Conservation (phyloP, 2,329 filamentous ascomycete genomes). For the Chalaropsis thielavioides region DNA sequence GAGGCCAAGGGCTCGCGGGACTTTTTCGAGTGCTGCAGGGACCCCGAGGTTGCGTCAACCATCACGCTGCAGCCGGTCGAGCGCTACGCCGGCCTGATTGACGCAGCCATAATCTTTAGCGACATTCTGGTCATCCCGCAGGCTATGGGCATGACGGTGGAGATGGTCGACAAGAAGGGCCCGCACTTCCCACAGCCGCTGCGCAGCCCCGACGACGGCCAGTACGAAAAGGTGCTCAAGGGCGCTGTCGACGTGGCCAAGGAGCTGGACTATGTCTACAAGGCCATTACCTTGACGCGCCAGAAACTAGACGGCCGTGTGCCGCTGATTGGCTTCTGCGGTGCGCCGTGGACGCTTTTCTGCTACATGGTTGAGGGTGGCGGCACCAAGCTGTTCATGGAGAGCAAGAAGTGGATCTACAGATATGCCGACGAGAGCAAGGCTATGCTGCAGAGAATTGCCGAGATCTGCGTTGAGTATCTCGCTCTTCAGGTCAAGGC, state of each 20-base stretch:
- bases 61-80: conserved; percentile 91
- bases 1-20: conserved; percentile 79
- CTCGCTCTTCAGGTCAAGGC: conserved; percentile 83
- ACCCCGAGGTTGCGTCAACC: conserved; percentile 81
- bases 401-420: conserved; percentile 95
- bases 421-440: conserved; percentile 70
- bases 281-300: conserved; percentile 81
- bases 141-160: conserved; percentile 94
- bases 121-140: conserved; percentile 97
- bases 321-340: conserved; percentile 90
- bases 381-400: conserved; percentile 84
- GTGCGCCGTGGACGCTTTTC: conserved; percentile 88
- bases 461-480: conserved; percentile 89
- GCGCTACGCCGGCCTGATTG: conserved; percentile 76
- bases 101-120: conserved; percentile 97
- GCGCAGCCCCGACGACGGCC: conserved; percentile 60
- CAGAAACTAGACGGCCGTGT: conserved; percentile 78
- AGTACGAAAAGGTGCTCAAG: conserved; percentile 65
- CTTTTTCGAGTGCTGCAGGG: conserved; percentile 96
- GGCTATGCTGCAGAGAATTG: conserved; percentile 73
- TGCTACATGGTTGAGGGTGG: conserved; percentile 99
- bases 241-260: conserved; percentile 69
- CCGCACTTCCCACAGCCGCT: conserved; percentile 86
- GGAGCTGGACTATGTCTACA: conserved; percentile 88
- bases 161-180: conserved; percentile 96